These are phyloP conservation scores for Spergularia marina DNA, from an alignment of 148 eudicot genomes.

Conservation along the genomic window DNA sequence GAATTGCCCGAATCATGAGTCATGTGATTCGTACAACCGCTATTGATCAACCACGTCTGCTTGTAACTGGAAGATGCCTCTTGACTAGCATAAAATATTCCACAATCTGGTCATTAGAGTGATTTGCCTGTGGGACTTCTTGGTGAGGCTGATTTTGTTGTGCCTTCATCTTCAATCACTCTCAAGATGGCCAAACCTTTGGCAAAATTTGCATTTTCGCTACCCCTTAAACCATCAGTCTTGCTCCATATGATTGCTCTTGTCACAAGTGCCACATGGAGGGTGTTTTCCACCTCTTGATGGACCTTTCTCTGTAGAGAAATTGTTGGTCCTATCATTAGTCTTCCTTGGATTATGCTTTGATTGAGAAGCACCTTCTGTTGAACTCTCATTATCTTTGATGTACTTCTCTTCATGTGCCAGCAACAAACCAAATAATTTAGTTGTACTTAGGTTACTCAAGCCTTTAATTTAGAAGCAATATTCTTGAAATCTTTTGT, in stretches of 20 bases:
- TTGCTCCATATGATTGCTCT: not conserved
- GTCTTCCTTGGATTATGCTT: not conserved
- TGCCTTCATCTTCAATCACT: not conserved
- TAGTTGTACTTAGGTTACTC: not conserved
- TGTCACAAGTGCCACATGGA: not conserved
- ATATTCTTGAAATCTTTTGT: not conserved
- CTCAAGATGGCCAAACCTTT: not conserved
- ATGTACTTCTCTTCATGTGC: too few relatives aligned
- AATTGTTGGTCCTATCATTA: too few relatives aligned
- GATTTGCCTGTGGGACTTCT: not conserved
- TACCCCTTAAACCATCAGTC: not conserved
- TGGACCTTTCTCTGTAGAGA: not conserved
- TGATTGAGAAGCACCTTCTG: not conserved
- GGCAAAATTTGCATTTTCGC: not conserved
- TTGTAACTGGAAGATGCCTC: not conserved
- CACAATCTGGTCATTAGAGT: not conserved
- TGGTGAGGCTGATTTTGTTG: too few relatives aligned
- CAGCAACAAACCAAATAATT: too few relatives aligned
- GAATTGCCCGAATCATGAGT: not conserved
- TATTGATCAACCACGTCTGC: not conserved
- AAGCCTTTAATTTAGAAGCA: not conserved
- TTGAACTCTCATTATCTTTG: too few relatives aligned
- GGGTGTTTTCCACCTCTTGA: not conserved
- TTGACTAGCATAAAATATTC: not conserved
- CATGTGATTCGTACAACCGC: constrained; percentile 1